A percentile compares a stretch with the other conserved stretches of the same genome.
phyloP scores from a whole-genome alignment of 352 stramenopile genomes.

The Phytophthora citricola region DNA sequence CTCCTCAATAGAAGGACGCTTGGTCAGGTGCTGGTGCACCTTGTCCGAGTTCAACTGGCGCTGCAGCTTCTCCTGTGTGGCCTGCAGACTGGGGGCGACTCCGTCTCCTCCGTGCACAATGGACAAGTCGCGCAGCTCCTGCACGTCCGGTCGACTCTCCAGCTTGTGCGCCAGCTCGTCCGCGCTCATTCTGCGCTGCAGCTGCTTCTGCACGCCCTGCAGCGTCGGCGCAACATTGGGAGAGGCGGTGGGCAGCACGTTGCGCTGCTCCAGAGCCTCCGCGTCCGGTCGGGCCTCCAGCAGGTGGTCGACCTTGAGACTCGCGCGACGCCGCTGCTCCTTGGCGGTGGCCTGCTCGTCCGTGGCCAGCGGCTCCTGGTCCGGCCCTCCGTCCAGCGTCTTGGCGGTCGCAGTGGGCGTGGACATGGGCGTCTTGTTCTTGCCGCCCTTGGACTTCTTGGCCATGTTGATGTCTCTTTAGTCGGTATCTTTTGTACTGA shows the following conservation, averaged over 20 bases:
- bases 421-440: slow-evolving; percentile 26
- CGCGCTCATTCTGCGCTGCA: slow-evolving; percentile 78
- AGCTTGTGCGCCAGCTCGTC: slow-evolving; percentile 76
- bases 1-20: slow-evolving; percentile 69
- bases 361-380: slow-evolving; percentile 36
- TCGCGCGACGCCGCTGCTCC: slow-evolving; percentile 37
- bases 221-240: slow-evolving; percentile 61
- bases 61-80: slow-evolving; percentile 79
- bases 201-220: slow-evolving; percentile 76
- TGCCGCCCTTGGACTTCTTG: slow-evolving; percentile 74
- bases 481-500: slow-evolving; percentile 16
- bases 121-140: slow-evolving; percentile 74
- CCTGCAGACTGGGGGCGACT: slow-evolving; percentile 80
- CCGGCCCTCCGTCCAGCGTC: slow-evolving; percentile 34
- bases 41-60: slow-evolving; percentile 79
- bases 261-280: slow-evolving; percentile 60
- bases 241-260: slow-evolving; percentile 54
- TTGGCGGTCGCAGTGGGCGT: slow-evolving; percentile 26
- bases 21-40: slow-evolving; percentile 74
- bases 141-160: slow-evolving; percentile 72
- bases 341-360: slow-evolving; percentile 41
- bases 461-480: slow-evolving; percentile 45
- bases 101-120: slow-evolving; percentile 70
- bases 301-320: slow-evolving; percentile 76
- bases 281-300: slow-evolving; percentile 63